Percentiles rank a stretch among this genome's conserved stretches.
Evolutionary conservation across 331 rosid species (phyloP).

Genomic region (Rosa hybrid): DNA sequence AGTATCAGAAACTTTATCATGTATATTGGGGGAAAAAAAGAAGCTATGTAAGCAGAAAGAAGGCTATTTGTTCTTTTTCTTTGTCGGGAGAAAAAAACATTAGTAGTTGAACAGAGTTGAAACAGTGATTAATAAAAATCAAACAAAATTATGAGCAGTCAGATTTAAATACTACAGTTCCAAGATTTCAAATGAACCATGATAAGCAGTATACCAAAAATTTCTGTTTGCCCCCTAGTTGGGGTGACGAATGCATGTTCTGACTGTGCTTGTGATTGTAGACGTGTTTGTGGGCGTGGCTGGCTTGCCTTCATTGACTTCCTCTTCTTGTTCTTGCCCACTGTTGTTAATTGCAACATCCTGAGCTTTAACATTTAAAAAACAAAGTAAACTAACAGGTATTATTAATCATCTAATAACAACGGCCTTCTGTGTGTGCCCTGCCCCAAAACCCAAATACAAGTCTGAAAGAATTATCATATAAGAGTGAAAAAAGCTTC

Average conservation of each 20-base stretch:
- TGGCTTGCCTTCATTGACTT: not conserved
- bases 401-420: not conserved
- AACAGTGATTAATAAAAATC: not conserved
- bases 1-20: not conserved
- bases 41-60: not conserved
- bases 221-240: not conserved
- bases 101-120: not conserved
- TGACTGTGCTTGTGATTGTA: not conserved
- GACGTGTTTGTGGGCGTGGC: not conserved
- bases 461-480: not conserved
- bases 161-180: not conserved
- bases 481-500: not conserved
- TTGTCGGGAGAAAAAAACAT: not conserved
- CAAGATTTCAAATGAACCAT: not conserved
- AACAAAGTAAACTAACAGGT: not conserved
- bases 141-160: not conserved
- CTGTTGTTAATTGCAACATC: not conserved
- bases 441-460: not conserved
- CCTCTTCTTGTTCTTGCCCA: not conserved
- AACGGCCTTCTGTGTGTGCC: not conserved
- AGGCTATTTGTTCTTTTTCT: not conserved
- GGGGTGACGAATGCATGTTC: not conserved
- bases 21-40: not conserved
- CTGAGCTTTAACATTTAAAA: not conserved
- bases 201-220: not conserved